Percentiles rank a stretch among this genome's conserved stretches.
Evolutionary conservation across 2,329 filamentous ascomycete genomes (phyloP).

Genomic region (Blastomyces emzantsi): DNA sequence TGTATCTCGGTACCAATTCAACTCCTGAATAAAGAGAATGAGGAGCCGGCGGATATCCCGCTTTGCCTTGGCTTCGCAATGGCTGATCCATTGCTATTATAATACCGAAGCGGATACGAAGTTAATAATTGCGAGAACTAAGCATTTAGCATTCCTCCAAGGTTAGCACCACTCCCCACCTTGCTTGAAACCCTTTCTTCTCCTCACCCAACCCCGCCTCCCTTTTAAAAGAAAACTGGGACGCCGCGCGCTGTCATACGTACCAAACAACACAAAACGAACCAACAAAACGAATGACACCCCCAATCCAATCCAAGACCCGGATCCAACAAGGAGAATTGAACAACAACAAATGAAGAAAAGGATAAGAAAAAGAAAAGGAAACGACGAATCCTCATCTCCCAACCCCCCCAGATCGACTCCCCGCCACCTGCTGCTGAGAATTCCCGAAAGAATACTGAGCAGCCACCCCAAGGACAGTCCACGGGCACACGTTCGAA

Average conservation of each 20-base stretch:
- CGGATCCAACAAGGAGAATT: not conserved
- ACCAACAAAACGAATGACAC: not conserved
- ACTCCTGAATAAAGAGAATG: not conserved
- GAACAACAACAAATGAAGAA: not conserved
- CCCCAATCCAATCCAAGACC: not conserved
- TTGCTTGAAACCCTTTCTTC: not conserved
- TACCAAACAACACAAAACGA: not conserved
- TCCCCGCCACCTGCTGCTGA: not conserved
- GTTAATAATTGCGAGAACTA: not conserved
- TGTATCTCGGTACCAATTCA: not conserved
- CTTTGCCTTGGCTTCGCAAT: not conserved
- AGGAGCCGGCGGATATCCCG: not conserved
- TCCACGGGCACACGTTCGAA: not conserved
- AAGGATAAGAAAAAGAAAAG: not conserved
- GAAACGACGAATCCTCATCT: not conserved
- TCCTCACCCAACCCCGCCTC: not conserved
- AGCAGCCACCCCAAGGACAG: not conserved
- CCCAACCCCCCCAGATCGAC: not conserved
- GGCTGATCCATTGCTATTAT: not conserved
- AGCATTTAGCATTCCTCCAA: not conserved
- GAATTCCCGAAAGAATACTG: not conserved
- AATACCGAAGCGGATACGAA: not conserved
- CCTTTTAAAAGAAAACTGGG: not conserved
- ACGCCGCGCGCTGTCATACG: not conserved
- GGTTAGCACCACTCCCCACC: not conserved